Evolutionary conservation across 2,329 filamentous ascomycete genomes (phyloP), one percentile per base, ranked within the genome.

Genomic region (Nemania sp.): DNA sequence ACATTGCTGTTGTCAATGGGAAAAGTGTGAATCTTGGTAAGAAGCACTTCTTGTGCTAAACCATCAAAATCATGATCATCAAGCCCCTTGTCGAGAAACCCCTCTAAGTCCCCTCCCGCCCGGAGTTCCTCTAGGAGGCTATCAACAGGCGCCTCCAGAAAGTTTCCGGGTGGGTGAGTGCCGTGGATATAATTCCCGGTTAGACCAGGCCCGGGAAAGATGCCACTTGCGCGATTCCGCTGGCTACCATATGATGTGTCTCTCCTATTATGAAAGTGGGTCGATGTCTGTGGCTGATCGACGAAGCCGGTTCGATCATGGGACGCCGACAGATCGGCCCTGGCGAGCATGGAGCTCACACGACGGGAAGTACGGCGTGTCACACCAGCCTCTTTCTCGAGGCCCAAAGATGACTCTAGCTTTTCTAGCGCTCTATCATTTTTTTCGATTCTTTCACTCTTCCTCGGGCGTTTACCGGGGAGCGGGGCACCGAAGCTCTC

Each of bases 281-380:
- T 75, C 9, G 77, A 69, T 9, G 76, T 71, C 2, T 74, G 80
- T 65, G 73, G 76, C 73, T 83, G 84, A 50, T 97, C 92, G 29
- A 87, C 84, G 71, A 96, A 96, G n/a, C 88, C 84, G 1, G 88
- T 83, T 69, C 90, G 84, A 67, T 96, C 92, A 66, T 94, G 90
- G 15, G 89, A 95, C 10, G 91, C 89, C 0, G 91, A 94, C 18
- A 97, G 79, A 72, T 97, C 94, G 34, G 91, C 90, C 69, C 94
- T 84, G 15, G 93, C 93, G 54, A 97, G 81, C 77, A 97, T 84
- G 15, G 94, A 98, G 78, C 95, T 99, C 25, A 98, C 90, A 52
- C 95, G 86, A 45, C 95, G 87, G 17, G 86, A 89, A 63, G 85
- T 86, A 60, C 86, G 80, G 53, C 86, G 78, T 0, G 81, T 82